Conservation (phyloP, 2,329 filamentous ascomycete species). For the Pseudopyrenochaeta lycopersici region DNA sequence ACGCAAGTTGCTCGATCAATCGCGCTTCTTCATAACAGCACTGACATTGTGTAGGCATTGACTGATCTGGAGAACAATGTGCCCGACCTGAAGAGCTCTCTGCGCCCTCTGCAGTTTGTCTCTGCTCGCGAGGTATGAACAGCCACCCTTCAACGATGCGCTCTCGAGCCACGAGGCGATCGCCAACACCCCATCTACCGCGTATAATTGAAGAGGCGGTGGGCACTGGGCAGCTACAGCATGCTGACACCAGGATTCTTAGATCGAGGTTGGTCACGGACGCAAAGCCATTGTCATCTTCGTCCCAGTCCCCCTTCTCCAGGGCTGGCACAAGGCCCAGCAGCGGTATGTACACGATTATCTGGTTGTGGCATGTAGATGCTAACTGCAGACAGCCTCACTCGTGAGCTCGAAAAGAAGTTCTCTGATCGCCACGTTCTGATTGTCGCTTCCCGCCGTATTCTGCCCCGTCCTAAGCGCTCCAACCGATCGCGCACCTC, state of each 20-base stretch:
- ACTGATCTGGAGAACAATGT: conserved; percentile 99
- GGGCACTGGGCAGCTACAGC: conserved; percentile 63
- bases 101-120: conserved; percentile 98
- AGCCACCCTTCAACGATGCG: conserved; percentile 34
- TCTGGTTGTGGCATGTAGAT: background rate
- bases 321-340: conserved; percentile 99
- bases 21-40: conserved; percentile 7
- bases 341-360: conserved; percentile 81
- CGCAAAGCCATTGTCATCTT: conserved; percentile 99
- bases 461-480: conserved; percentile 97
- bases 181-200: conserved; percentile 29
- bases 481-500: conserved; percentile 95
- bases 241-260: conserved; percentile 65
- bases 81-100: conserved; percentile 93
- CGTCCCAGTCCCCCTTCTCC: conserved; percentile 98
- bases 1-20: conserved; percentile 66
- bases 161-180: conserved; percentile 35
- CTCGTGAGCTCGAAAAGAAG: conserved; percentile 99
- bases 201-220: conserved; percentile 60
- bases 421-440: conserved; percentile 99
- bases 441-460: conserved; percentile 98
- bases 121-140: conserved; percentile 98
- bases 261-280: conserved; percentile 99
- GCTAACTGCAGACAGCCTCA: conserved; percentile 71
- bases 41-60: conserved; percentile 68